Percentiles rank a stretch among this genome's conserved stretches.
Conservation (phyloP, 2,329 filamentous ascomycete genomes). For the Camillea tinctor region DNA sequence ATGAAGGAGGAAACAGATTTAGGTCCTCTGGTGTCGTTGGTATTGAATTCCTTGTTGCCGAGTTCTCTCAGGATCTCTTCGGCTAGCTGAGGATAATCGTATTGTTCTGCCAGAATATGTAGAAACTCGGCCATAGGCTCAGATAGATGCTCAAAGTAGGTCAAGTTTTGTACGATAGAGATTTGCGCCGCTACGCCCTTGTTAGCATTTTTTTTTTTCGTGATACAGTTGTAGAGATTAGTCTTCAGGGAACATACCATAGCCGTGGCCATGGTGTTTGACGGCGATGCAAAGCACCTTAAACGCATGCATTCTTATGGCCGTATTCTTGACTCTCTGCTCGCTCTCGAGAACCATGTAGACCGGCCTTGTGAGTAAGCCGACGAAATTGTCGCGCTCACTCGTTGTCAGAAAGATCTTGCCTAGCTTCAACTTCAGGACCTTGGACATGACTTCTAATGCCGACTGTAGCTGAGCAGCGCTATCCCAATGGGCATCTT, state of each 20-base stretch:
- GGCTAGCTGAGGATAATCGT: constrained; percentile 92
- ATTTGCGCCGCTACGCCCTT: constrained; percentile 77
- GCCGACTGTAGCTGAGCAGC: constrained; percentile 82
- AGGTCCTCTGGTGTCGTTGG: constrained; percentile 89
- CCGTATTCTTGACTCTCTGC: constrained; percentile 81
- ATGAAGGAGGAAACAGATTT: constrained; percentile 96
- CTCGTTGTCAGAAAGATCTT: constrained; percentile 96
- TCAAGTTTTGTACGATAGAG: constrained; percentile 94
- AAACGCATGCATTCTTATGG: constrained; percentile 95
- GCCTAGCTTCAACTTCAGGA: constrained; percentile 85
- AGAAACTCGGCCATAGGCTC: constrained; percentile 99
- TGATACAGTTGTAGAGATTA: background rate
- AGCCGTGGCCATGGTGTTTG: constrained; percentile 96
- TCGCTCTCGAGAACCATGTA: constrained; percentile 95
- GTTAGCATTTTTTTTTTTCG: constrained; percentile 14
- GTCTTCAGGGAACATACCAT: constrained; percentile 58
- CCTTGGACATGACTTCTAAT: constrained; percentile 93
- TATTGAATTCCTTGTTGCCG: constrained; percentile 97
- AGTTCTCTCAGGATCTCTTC: constrained; percentile 93
- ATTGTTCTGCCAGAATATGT: constrained; percentile 93
- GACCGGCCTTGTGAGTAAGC: constrained; percentile 85
- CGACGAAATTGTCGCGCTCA: constrained; percentile 92
- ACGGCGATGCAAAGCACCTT: constrained; percentile 95
- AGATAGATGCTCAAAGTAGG: constrained; percentile 97
- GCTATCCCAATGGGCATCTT: constrained; percentile 85